Evolutionary conservation across 2,329 filamentous ascomycete genomes (phyloP).

Genomic region (Rasamsonia emersonii): DNA sequence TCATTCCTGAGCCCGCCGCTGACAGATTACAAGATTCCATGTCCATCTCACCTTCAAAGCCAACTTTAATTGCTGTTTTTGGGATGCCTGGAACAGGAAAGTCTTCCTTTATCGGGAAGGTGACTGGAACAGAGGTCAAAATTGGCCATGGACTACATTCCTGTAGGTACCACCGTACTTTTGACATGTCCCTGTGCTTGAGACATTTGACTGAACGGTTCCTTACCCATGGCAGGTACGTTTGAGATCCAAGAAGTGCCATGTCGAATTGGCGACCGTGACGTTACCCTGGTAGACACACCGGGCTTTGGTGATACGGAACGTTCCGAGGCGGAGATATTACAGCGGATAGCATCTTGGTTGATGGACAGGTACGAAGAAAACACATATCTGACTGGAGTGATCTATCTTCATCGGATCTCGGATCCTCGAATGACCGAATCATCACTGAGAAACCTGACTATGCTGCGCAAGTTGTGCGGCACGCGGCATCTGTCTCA

Average conservation of each 20-base stretch:
- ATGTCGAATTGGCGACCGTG: too few relatives aligned
- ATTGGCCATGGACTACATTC: too few relatives aligned
- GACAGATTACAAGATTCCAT: too few relatives aligned
- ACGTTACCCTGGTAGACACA: slow-evolving; percentile 1
- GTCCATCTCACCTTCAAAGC: too few relatives aligned
- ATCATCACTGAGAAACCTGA: background rate
- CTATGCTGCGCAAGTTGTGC: background rate
- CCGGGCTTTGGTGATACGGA: background rate
- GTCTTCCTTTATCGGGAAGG: background rate
- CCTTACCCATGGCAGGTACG: too few relatives aligned
- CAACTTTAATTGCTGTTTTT: background rate
- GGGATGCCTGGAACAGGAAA: background rate
- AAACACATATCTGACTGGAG: background rate
- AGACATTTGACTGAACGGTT: too few relatives aligned
- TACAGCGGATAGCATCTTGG: background rate
- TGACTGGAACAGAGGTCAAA: too few relatives aligned
- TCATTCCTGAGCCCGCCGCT: too few relatives aligned
- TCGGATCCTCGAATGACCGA: background rate
- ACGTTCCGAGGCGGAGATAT: background rate
- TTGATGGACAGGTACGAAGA: background rate
- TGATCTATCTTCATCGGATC: background rate
- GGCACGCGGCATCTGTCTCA: background rate
- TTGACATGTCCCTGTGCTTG: too few relatives aligned
- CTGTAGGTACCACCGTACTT: too few relatives aligned
- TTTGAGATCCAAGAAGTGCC: too few relatives aligned